These are phyloP conservation scores for Paecilomyces formosus DNA, from an alignment of 2,329 filamentous ascomycete species.

Conservation along the genomic window DNA sequence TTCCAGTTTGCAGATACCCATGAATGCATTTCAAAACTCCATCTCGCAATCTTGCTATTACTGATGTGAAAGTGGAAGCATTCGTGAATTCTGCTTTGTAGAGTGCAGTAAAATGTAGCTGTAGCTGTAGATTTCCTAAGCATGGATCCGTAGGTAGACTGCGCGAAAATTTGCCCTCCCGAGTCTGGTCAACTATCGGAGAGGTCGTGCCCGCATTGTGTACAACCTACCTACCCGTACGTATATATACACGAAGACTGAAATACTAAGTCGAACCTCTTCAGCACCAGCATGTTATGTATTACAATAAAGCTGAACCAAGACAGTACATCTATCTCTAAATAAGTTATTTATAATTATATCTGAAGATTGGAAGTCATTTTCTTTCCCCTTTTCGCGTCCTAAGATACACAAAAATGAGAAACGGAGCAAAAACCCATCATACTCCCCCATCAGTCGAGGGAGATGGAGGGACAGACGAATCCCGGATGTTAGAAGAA, in stretches of 20 bases:
- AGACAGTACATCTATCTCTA: background rate
- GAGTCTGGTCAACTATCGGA: background rate
- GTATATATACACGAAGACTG: too few relatives aligned
- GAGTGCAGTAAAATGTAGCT: conserved; percentile 1
- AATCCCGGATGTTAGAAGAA: too few relatives aligned
- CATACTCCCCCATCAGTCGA: too few relatives aligned
- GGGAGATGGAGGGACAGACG: too few relatives aligned
- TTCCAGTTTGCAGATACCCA: conserved; percentile 33
- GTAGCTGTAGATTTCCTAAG: background rate
- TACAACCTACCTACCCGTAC: too few relatives aligned
- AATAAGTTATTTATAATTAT: background rate
- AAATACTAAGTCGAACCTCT: too few relatives aligned
- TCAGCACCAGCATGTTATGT: background rate
- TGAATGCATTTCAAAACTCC: conserved; percentile 29
- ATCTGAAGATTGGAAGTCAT: background rate
- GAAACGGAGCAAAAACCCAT: background rate
- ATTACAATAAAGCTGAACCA: background rate
- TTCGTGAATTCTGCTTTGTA: conserved; percentile 16
- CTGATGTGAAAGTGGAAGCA: conserved; percentile 11
- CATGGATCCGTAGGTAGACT: too few relatives aligned
- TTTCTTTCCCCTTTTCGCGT: background rate
- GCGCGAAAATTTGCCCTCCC: background rate
- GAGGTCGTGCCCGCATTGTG: background rate
- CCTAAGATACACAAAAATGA: background rate
- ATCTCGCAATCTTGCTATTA: conserved; percentile 14